These are phyloP conservation scores for Stemphylium vesicarium DNA, from an alignment of 2,329 filamentous ascomycete species.

Conservation along the genomic window DNA sequence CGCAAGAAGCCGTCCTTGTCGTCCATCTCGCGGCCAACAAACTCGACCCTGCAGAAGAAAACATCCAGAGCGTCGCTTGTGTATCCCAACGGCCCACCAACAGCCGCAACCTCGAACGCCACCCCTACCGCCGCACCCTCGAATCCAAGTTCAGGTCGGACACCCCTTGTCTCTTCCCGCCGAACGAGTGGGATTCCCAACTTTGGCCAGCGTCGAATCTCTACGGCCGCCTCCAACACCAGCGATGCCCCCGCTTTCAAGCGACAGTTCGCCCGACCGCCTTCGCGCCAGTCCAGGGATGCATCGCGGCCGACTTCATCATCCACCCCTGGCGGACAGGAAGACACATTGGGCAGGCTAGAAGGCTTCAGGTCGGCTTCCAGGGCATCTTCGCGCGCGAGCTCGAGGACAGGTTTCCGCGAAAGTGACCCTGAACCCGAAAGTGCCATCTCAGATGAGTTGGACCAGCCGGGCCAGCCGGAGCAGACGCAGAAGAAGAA, in stretches of 20 bases:
- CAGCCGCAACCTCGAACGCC: conserved; percentile 3
- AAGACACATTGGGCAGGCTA: conserved; percentile 52
- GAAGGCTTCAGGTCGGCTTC: conserved; percentile 53
- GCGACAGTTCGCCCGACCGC: conserved; percentile 45
- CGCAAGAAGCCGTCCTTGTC: conserved; percentile 42
- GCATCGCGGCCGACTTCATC: conserved; percentile 22
- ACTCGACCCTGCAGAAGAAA: conserved; percentile 39
- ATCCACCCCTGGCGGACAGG: conserved; percentile 26
- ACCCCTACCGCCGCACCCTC: conserved; percentile 18
- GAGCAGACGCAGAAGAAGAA: conserved; percentile 41
- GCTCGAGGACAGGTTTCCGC: conserved; percentile 44
- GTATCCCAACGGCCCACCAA: conserved; percentile 29
- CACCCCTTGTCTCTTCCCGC: conserved; percentile 32
- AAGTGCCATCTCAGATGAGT: conserved; percentile 16
- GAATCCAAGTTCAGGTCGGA: conserved; percentile 24
- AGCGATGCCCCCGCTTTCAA: conserved; percentile 44
- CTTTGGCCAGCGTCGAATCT: conserved; percentile 21
- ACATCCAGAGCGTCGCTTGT: conserved; percentile 39
- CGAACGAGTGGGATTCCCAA: conserved; percentile 31
- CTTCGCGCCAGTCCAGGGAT: conserved; percentile 40
- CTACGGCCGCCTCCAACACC: conserved; percentile 6
- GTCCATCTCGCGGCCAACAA: conserved; percentile 24
- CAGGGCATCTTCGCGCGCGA: conserved; percentile 48
- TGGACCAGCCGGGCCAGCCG: conserved; percentile 14
- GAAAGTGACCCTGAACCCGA: conserved; percentile 40